Base-by-base conservation (phyloP, 306 rosid species). In the Dryas alaskensis region DNA sequence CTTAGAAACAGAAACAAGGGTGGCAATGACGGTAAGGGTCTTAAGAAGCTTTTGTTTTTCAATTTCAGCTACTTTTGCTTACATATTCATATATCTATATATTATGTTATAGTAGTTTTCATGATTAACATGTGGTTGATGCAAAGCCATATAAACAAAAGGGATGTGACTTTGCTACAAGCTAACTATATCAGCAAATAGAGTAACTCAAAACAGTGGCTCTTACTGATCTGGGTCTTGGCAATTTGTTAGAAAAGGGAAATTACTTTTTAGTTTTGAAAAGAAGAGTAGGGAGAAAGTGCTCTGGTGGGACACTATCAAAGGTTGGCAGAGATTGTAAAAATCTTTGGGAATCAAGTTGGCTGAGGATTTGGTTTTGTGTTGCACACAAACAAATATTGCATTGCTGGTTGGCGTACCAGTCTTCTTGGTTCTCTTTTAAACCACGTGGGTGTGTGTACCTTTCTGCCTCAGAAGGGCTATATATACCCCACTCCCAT, bases 21-120 rank as follows among this genome's bases (percentile, higher is more conserved):
- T 62, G 1, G 48, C 67, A 59, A 59, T 72, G 76, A 71, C 59
- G 76, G 76, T 72, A 72, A 27, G 53, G 22, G 40, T 54, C 40
- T 67, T 47, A 4, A 10, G 0, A 4, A 13, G 55, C 45, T 25
- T 25, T 8, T 7, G 48, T 7, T 12, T 43, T 44, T 44, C 13
- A 4, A 8, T 57, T 45, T 19, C 25, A 19, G 65, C n/a, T 13
- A 7, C n/a, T 70, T 5, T 5, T 51, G 22, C 11, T 6, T 25
- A n/a, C 59, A 7, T 25, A 54, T 54, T 8, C 22, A 1, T 37
- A 60, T 14, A 37, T 1, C 13, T 8, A 6, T 8, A 8, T 45
- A 4, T 46, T 27, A 13, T 52, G 3, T 67, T 47, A 4, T 54
- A 40, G 51, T 69, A n/a, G 11, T 42, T 54, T 52, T 37, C 74